phyloP scores from a whole-genome alignment of 164 flowering plant species.

The Tetracentron sinense region DNA sequence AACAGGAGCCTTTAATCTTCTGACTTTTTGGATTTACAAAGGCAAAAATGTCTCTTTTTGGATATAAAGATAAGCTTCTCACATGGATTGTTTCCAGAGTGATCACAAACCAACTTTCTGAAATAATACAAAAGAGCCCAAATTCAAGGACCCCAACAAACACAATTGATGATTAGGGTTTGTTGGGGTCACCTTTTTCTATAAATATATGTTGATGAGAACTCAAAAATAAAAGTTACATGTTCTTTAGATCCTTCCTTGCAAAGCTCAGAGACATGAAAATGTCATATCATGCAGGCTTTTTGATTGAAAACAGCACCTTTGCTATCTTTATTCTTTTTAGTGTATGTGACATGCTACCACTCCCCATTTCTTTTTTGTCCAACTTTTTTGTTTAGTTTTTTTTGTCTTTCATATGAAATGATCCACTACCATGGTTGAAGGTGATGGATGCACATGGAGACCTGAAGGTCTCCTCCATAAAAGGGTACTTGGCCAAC shows the following conservation, averaged over 20 bases:
- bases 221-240: no score
- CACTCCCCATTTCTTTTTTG: constrained; percentile 28
- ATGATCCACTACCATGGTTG: constrained; percentile 35
- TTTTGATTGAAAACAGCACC: constrained; percentile 30
- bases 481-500: constrained; percentile 32
- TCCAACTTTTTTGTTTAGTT: constrained; percentile 26
- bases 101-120: constrained; percentile 12
- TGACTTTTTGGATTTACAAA: constrained; percentile 9
- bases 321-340: constrained; percentile 30
- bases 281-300: constrained; percentile 27
- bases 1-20: not conserved
- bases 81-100: constrained; percentile 36
- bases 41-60: no score
- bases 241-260: no score
- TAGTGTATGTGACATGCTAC: constrained; percentile 35
- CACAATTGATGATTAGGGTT: constrained; percentile 18
- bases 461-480: constrained; percentile 27
- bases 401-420: constrained; percentile 45
- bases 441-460: constrained; percentile 54
- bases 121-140: not conserved
- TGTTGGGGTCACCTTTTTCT: constrained; percentile 9
- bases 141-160: not conserved
- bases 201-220: not conserved
- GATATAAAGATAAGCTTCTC: constrained; percentile 19
- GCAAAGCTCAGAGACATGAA: constrained; percentile 20